phyloP scores from a whole-genome alignment of 2,329 filamentous ascomycete genomes.

The Stemphylium vesicarium region DNA sequence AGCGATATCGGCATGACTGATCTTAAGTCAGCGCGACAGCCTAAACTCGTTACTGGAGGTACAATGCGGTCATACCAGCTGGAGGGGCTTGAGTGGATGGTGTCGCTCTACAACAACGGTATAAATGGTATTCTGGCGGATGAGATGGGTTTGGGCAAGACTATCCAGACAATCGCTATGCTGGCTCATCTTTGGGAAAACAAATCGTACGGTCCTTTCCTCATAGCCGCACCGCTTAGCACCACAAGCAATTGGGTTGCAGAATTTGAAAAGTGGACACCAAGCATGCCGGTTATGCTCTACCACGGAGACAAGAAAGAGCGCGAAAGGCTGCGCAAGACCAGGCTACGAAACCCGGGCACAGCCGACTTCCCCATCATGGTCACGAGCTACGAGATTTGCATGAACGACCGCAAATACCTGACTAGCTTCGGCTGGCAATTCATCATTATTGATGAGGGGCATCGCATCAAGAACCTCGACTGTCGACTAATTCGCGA shows the following conservation, averaged over 20 bases:
- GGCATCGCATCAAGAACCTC: slow-evolving; percentile 95
- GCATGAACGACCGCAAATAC: slow-evolving; percentile 84
- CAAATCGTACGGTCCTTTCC: slow-evolving; percentile 84
- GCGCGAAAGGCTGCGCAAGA: slow-evolving; percentile 75
- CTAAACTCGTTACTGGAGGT: slow-evolving; percentile 81
- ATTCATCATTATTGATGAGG: slow-evolving; percentile 98
- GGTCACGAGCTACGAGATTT: slow-evolving; percentile 95
- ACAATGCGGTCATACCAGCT: slow-evolving; percentile 94
- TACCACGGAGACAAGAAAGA: slow-evolving; percentile 87
- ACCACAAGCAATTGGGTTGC: slow-evolving; percentile 96
- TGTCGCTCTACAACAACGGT: slow-evolving; percentile 82
- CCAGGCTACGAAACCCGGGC: slow-evolving; percentile 72
- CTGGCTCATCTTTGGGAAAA: slow-evolving; percentile 88
- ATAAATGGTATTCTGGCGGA: slow-evolving; percentile 91
- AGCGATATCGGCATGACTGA: slow-evolving; percentile 70
- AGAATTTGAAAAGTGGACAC: slow-evolving; percentile 90
- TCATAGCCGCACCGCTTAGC: slow-evolving; percentile 88
- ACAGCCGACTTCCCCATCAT: slow-evolving; percentile 83
- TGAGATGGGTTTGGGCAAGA: slow-evolving; percentile 95
- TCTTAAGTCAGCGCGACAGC: slow-evolving; percentile 82
- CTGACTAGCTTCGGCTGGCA: slow-evolving; percentile 90
- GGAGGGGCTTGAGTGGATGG: slow-evolving; percentile 93
- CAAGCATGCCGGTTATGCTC: slow-evolving; percentile 83
- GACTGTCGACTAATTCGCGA: slow-evolving; percentile 91
- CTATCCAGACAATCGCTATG: slow-evolving; percentile 86